These are phyloP conservation scores for Aureobasidium namibiae DNA, from an alignment of 2,329 filamentous ascomycete species.

Conservation along the genomic window DNA sequence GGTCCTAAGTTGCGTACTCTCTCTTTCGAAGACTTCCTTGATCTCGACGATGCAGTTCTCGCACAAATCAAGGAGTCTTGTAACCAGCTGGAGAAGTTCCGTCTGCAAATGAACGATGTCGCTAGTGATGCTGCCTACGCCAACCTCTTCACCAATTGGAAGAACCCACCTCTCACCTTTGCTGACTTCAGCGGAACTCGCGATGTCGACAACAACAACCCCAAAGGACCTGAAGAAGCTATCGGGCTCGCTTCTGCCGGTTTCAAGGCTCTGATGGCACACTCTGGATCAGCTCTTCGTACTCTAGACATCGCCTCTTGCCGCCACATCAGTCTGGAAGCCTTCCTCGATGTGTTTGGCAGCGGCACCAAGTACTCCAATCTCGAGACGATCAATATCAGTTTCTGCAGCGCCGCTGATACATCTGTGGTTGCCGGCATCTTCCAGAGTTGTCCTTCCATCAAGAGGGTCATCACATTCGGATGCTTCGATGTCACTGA, in stretches of 20 bases:
- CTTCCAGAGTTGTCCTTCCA: conserved; percentile 38
- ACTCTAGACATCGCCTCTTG: conserved; percentile 74
- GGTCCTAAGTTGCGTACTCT: conserved; percentile 66
- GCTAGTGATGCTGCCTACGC: conserved; percentile 70
- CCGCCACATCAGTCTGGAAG: conserved; percentile 64
- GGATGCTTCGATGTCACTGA: conserved; percentile 54
- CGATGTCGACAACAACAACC: conserved; percentile 62
- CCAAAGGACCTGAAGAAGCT: conserved; percentile 52
- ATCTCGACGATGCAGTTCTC: conserved; percentile 62
- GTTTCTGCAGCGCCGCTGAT: conserved; percentile 48
- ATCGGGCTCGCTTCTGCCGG: conserved; percentile 68
- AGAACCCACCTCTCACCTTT: conserved; percentile 60
- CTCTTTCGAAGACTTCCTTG: conserved; percentile 61
- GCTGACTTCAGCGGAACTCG: conserved; percentile 73
- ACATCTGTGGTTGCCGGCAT: conserved; percentile 46
- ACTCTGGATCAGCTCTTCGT: conserved; percentile 61
- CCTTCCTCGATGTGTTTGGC: conserved; percentile 69
- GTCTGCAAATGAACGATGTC: conserved; percentile 67
- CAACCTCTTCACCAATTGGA: conserved; percentile 66
- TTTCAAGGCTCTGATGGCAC: conserved; percentile 73
- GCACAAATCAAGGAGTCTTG: conserved; percentile 64
- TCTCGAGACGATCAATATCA: conserved; percentile 58
- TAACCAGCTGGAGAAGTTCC: conserved; percentile 61
- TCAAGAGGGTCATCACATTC: conserved; percentile 52
- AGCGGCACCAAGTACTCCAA: conserved; percentile 56